Percentiles rank a stretch among this genome's conserved stretches.
These are phyloP conservation scores for Chloris gayana DNA, from an alignment of 176 grass and related monocot genomes.

Conservation along the genomic window DNA sequence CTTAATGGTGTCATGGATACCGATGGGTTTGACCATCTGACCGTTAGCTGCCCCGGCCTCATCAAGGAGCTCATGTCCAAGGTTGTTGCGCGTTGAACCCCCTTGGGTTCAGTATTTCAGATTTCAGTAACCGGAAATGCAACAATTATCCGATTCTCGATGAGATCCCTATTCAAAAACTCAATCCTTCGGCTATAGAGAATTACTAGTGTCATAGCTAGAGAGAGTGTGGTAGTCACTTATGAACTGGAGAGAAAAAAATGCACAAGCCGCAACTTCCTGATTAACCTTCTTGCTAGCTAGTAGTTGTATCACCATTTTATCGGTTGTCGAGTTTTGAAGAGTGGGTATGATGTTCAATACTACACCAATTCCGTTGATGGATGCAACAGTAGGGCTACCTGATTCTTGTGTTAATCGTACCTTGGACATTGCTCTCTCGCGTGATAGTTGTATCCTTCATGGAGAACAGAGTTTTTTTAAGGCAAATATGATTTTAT, in stretches of 20 bases:
- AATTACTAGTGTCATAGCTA: no score
- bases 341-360: neutral
- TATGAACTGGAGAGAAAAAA: no score
- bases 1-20: slow-evolving; percentile 2
- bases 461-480: neutral
- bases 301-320: no score
- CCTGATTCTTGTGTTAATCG: neutral
- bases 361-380: neutral
- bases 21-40: slow-evolving; percentile 21
- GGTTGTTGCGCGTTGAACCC: slow-evolving; percentile 2
- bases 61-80: slow-evolving; percentile 29
- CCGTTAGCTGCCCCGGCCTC: neutral
- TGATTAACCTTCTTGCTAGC: neutral
- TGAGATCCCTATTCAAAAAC: neutral
- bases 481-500: no score
- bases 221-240: no score
- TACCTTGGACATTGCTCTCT: neutral
- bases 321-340: neutral
- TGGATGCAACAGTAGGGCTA: neutral
- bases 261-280: no score
- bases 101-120: neutral
- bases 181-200: neutral
- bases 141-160: neutral
- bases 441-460: neutral
- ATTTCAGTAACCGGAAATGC: neutral